phyloP scores from a whole-genome alignment of 228 moss, liverwort and hornwort genomes.

The Sphagnum fallax region DNA sequence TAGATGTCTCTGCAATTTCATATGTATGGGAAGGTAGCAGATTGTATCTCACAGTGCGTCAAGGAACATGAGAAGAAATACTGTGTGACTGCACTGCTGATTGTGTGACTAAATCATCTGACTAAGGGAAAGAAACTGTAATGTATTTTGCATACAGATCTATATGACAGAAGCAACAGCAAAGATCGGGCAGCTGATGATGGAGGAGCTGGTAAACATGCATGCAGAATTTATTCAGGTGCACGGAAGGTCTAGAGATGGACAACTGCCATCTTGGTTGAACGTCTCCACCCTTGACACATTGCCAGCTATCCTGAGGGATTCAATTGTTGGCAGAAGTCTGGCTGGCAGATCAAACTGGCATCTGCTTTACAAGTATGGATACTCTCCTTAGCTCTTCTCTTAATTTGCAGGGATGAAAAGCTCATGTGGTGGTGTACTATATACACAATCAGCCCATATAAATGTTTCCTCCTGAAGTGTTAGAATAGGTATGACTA shows the following conservation, averaged over 20 bases:
- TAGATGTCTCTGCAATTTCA: background rate
- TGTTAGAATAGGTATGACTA: no score
- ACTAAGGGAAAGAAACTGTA: no score
- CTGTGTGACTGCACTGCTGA: no score
- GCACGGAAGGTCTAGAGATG: constrained; percentile 34
- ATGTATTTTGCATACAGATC: constrained; percentile 34
- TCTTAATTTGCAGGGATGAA: background rate
- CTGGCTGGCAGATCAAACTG: constrained; percentile 54
- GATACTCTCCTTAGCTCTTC: background rate
- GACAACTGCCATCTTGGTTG: constrained; percentile 58
- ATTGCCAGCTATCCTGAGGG: constrained; percentile 21
- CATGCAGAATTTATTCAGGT: constrained; percentile 56
- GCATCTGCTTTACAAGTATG: constrained; percentile 83
- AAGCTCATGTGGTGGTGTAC: no score
- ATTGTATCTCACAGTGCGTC: no score
- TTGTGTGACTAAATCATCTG: no score
- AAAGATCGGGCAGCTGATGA: constrained; percentile 87
- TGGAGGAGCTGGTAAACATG: constrained; percentile 84
- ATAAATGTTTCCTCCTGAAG: no score
- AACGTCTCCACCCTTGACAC: constrained; percentile 27
- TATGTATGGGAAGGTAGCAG: no score
- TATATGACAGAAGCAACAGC: constrained; percentile 85
- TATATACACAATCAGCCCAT: no score
- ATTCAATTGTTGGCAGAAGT: constrained; percentile 25
- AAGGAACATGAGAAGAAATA: no score